Evolutionary conservation across 139 green algal species (phyloP).

Genomic region (Desmodesmus armatus): DNA sequence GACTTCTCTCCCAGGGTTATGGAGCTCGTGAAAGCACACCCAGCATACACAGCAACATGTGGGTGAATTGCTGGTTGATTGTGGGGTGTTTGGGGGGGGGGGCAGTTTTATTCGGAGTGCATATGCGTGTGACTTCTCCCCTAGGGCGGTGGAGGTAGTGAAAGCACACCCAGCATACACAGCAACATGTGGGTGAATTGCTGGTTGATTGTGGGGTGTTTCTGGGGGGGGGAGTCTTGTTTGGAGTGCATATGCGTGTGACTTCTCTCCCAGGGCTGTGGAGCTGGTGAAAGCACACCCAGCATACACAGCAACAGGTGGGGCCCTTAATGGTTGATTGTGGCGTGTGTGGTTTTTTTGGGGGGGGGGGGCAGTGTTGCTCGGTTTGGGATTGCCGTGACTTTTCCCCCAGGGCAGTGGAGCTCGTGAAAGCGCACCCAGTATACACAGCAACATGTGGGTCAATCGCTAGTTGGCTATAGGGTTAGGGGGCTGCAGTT

Average conservation of each 20-base stretch:
- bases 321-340: no score
- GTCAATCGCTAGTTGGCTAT: no score
- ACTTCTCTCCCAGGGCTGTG: constrained; percentile 89
- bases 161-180: constrained; percentile 22
- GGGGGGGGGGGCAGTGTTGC: no score
- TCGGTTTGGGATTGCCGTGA: constrained; percentile 86
- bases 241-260: constrained; percentile 82
- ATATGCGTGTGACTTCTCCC: constrained; percentile 96
- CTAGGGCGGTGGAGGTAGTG: constrained; percentile 83
- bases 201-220: no score
- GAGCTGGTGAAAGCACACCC: constrained; percentile 68
- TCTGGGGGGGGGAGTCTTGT: no score
- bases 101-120: no score
- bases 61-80: no score
- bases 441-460: constrained; percentile 49
- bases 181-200: no score
- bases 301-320: constrained; percentile 45
- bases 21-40: constrained; percentile 67
- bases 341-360: no score
- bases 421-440: constrained; percentile 67
- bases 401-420: constrained; percentile 85
- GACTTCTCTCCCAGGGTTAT: constrained; percentile 91
- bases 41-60: constrained; percentile 47
- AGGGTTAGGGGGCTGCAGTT: no score
- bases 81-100: no score